Base-by-base conservation (phyloP, 306 rosid genomes). In the Herpetospermum pedunculosum region DNA sequence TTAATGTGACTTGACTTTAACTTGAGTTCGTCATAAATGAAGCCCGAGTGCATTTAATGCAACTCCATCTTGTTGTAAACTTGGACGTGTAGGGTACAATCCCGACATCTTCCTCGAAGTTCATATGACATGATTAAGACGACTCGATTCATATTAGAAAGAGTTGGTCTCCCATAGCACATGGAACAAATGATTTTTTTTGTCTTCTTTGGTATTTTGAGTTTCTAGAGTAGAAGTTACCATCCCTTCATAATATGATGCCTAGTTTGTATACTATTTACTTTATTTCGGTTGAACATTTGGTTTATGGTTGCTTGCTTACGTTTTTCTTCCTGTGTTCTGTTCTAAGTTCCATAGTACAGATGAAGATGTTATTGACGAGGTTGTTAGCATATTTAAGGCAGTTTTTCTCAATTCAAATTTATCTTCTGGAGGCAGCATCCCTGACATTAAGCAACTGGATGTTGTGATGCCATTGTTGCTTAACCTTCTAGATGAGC, bases 401-500 rank as follows among this genome's bases (percentile, higher is more conserved):
- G 87, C 89, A 38, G 72, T 87, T 81, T 83, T 90, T 80, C 79
- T 89, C 73, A 93, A 80, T 75, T 86, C 90, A 80, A 77, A 78
- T 76, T 32, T 58, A 73, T 81, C 85, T 28, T 73, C 86, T 57
- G 90, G 84, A 85, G 86, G 76, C 72, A 70, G 81, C 77, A 71
- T 79, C n/a, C 34, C 65, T 26, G 83, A 89, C 49, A 76, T 53
- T 29, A 72, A 83, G 73, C 84, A 84, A 80, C 85, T 74, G 70
- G 92, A 89, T 75, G 70, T 58, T 75, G 85, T 89, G 62, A 80
- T 91, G 2, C 88, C 90, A 23, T 70, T 82, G 81, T 75, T 93
- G 78, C 89, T 93, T 79, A 81, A 80, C 75, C 86, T 93, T 84
- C 87, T 93, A 8, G 92, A 91, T 62, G 98, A 93, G 87, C 89